These are phyloP conservation scores for Hanseniaspora meyeri DNA, from an alignment of 805 yeast genomes.

Conservation along the genomic window DNA sequence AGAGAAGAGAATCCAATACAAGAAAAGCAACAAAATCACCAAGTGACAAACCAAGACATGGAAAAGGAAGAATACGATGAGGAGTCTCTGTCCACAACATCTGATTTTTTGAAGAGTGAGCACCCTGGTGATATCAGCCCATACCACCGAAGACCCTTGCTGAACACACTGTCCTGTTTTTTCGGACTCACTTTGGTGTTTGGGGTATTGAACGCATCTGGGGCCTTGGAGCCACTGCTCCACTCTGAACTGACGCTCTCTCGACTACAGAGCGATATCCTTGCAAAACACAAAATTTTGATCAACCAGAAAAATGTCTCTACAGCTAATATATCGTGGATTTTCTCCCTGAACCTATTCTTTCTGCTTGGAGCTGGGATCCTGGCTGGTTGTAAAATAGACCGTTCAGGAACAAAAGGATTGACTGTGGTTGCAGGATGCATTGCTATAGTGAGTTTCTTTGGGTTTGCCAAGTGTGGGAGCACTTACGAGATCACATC, in stretches of 20 bases:
- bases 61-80: not conserved
- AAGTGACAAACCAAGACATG: not conserved
- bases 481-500: not conserved
- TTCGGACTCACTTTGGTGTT: conserved; percentile 41
- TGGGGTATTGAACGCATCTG: conserved; percentile 47
- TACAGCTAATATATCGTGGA: conserved; percentile 41
- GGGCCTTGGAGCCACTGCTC: conserved; percentile 50
- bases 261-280: not conserved
- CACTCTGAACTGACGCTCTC: conserved; percentile 19
- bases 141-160: not conserved
- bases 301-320: conserved; percentile 17
- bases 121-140: conserved; percentile 12
- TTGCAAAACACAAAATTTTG: not conserved
- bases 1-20: no score
- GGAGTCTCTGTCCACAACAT: not conserved
- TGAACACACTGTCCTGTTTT: conserved; percentile 26
- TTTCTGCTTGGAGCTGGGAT: conserved; percentile 27
- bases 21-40: no score
- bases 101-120: not conserved
- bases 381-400: conserved; percentile 37
- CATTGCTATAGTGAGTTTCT: conserved; percentile 30
- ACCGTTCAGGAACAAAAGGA: conserved; percentile 33
- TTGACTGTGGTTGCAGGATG: conserved; percentile 31
- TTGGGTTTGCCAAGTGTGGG: conserved; percentile 34
- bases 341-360: conserved; percentile 31